A percentile compares a stretch with the other conserved stretches of the same genome.
Evolutionary conservation across 1,139 yeast genomes (phyloP).

Genomic region (Scheffersomyces titani): DNA sequence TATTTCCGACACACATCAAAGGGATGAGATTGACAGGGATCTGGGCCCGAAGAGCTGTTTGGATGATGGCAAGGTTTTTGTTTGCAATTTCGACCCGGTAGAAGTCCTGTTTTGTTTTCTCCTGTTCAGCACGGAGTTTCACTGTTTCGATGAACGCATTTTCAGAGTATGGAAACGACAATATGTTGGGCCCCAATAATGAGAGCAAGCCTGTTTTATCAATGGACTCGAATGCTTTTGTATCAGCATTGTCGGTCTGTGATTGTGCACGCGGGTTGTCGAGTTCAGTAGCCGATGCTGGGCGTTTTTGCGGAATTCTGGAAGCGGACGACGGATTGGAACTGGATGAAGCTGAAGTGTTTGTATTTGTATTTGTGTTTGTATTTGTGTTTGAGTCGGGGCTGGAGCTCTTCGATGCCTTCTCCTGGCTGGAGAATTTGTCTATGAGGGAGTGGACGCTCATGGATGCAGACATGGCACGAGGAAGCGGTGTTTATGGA

Average conservation of each 20-base stretch:
- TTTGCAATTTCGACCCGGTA: conserved; percentile 66
- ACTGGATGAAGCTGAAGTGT: conserved; percentile 1
- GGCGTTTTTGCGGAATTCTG: conserved; percentile 2
- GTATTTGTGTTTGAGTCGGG: background rate
- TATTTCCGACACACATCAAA: conserved; percentile 46
- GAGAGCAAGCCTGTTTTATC: conserved; percentile 24
- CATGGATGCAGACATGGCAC: conserved; percentile 7
- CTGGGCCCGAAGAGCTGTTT: conserved; percentile 61
- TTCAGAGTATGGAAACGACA: conserved; percentile 63
- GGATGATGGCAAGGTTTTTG: conserved; percentile 61
- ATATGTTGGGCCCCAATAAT: conserved; percentile 54
- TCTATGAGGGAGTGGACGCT: conserved; percentile 18
- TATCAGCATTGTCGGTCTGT: conserved; percentile 4
- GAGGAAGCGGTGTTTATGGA: background rate
- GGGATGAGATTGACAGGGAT: conserved; percentile 75
- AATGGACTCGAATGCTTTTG: conserved; percentile 3
- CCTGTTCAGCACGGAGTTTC: conserved; percentile 71
- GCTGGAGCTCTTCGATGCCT: background rate
- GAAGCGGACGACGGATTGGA: background rate
- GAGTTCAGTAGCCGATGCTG: background rate
- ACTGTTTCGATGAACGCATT: conserved; percentile 64
- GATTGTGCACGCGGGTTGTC: background rate
- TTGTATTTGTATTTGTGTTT: conserved; percentile 1
- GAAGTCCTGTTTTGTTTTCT: conserved; percentile 79
- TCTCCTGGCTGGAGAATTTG: conserved; percentile 8